phyloP scores from a whole-genome alignment of 495 filamentous ascomycete species.

The Podospora australis region DNA sequence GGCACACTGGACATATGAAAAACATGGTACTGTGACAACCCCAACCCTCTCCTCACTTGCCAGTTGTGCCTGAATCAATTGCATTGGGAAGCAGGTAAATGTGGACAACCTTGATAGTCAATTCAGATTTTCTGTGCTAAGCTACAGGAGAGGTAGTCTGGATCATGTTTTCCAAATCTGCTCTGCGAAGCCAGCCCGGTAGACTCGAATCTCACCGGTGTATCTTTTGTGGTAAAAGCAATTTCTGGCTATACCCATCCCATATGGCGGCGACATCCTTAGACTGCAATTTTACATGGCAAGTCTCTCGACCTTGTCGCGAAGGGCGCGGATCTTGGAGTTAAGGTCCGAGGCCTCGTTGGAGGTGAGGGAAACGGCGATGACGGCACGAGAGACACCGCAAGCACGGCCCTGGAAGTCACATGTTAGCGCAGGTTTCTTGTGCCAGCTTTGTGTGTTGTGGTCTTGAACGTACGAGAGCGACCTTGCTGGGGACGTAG shows the following conservation, averaged over 20 bases:
- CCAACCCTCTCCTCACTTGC: too few relatives aligned
- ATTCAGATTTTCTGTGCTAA: too few relatives aligned
- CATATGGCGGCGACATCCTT: not conserved
- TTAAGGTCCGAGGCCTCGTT: conserved; percentile 89
- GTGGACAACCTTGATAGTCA: too few relatives aligned
- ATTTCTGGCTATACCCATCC: not conserved
- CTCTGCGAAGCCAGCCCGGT: too few relatives aligned
- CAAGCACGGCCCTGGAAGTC: conserved; percentile 61
- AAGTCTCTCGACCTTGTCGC: conserved; percentile 93
- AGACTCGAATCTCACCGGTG: too few relatives aligned
- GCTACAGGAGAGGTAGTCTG: too few relatives aligned
- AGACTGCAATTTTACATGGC: conserved; percentile 64
- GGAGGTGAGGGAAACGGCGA: conserved; percentile 79
- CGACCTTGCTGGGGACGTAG: conserved; percentile 44
- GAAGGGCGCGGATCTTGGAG: conserved; percentile 74
- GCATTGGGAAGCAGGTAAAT: too few relatives aligned
- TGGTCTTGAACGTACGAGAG: conserved; percentile 3
- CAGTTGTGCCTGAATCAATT: too few relatives aligned
- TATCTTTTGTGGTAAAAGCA: too few relatives aligned
- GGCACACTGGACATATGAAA: not conserved
- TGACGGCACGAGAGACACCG: conserved; percentile 82
- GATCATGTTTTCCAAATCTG: too few relatives aligned
- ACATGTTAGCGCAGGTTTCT: conserved; percentile 5
- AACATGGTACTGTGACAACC: not conserved
- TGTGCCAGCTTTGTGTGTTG: not conserved